Evolutionary conservation across 306 rosid species (phyloP), one percentile per base, ranked within the genome.

Genomic region (Comarum palustre): DNA sequence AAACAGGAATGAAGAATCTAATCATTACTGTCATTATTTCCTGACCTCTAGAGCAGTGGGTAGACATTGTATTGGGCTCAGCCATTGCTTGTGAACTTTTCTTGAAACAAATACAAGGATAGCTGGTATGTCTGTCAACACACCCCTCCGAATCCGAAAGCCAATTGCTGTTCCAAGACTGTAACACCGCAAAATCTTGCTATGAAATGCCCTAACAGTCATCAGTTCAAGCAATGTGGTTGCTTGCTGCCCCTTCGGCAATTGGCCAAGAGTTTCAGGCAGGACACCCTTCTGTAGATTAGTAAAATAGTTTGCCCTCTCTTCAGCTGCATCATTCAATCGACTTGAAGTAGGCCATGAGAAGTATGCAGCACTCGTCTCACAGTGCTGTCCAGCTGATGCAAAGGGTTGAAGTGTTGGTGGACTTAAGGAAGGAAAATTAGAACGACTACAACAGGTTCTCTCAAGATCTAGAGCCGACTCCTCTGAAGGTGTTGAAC

Each of bases 71-170:
- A 94, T 88, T 45, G 99, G 99, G 55, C 87, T 94, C 72, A 94
- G 96, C 99, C 99, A 94, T 81, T 91, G 97, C 87, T 94, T 94
- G 86, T 94, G 96, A 77, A 94, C 99, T 84, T 94, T 94, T 87
- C 99, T 87, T 67, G 99, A 87, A 83, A 94, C 99, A 79, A 94
- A 94, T 43, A 94, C 99, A 73, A 94, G 91, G 86, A 94, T 94
- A 22, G 99, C 99, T 50, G 99, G 99, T 76, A 91, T 88, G 50
- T 89, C 97, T 9, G 99, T 94, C 69, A 94, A 85, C 72, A 87
- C 91, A 8, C 99, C 99, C 69, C 74, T 84, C 41, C 89, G 86
- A 69, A 94, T 94, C 22, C 99, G 97, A 82, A 94, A 91, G 75
- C 99, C 99, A 80, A 94, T 86, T 46, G 99, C 99, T 7, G 99